Evolutionary conservation across 1,284 basidiomycete genomes (phyloP).

Genomic region (Irpex lacteus): DNA sequence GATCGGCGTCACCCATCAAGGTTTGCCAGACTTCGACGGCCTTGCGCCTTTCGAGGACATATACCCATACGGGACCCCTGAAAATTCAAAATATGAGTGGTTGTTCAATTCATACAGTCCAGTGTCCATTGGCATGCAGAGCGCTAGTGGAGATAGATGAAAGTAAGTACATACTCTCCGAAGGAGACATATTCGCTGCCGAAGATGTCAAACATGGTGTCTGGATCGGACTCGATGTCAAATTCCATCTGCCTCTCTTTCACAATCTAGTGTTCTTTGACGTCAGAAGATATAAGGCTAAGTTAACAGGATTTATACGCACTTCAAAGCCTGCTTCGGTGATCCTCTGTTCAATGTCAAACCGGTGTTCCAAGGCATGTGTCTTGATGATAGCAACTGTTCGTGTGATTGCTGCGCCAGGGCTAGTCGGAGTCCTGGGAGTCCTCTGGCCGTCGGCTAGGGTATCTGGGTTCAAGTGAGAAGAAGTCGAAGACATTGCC

Average conservation of each 20-base stretch:
- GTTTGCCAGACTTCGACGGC: conserved; percentile 75
- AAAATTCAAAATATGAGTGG: not conserved
- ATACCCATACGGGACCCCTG: conserved; percentile 83
- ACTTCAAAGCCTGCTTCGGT: conserved; percentile 78
- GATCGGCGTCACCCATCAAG: conserved; percentile 67
- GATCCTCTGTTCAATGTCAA: conserved; percentile 74
- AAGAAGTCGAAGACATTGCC: conserved; percentile 2
- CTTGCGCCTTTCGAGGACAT: conserved; percentile 75
- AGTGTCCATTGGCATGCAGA: too few relatives aligned
- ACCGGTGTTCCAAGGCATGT: conserved; percentile 64
- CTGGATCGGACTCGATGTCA: conserved; percentile 73
- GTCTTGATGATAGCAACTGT: conserved; percentile 79
- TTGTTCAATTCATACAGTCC: not conserved
- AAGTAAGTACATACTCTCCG: conserved; percentile 56
- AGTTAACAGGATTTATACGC: conserved; percentile 18
- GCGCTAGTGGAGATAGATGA: not conserved
- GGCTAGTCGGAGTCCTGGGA: conserved; percentile 12
- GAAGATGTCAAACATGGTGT: conserved; percentile 71
- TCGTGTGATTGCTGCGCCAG: conserved; percentile 42
- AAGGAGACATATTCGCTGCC: conserved; percentile 71
- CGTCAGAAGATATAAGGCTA: not conserved
- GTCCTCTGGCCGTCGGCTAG: not conserved
- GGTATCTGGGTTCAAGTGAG: not conserved
- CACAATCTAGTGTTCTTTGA: conserved; percentile 51
- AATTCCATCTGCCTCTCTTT: conserved; percentile 85